These are phyloP conservation scores for Piromyces sp. DNA, from an alignment of 192 early-diverging fungal species.

Conservation along the genomic window DNA sequence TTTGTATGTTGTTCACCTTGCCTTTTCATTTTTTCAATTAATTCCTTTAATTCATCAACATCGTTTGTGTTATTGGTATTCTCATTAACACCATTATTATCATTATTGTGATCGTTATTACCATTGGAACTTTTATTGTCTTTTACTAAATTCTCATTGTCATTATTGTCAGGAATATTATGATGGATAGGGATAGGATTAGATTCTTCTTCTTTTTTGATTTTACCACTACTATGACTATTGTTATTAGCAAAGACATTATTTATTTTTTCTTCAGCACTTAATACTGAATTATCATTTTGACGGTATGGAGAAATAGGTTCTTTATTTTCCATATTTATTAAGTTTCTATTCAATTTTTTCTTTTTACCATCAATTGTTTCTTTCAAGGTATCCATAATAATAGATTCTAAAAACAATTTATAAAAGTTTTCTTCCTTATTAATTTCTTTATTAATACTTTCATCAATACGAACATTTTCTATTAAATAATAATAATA, in stretches of 20 bases:
- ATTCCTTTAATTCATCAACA: not conserved
- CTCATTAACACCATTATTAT: no score
- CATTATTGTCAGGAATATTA: no score
- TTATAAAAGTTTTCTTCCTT: not conserved
- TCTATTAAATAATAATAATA: no score
- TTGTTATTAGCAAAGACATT: no score
- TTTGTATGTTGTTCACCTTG: not conserved
- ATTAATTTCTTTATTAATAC: not conserved
- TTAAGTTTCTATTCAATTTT: not conserved
- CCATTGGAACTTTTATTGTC: no score
- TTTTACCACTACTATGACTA: no score
- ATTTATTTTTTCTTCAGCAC: not conserved
- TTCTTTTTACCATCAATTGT: not conserved
- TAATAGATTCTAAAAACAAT: not conserved
- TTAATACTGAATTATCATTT: not conserved
- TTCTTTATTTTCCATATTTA: no score
- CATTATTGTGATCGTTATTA: no score
- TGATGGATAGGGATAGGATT: no score
- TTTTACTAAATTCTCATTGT: no score
- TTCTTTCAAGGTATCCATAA: not conserved
- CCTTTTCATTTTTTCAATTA: not conserved
- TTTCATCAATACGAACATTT: not conserved
- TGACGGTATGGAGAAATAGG: no score
- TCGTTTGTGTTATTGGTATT: not conserved
- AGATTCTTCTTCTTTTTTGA: not conserved